phyloP scores from a whole-genome alignment of 2,329 filamentous ascomycete genomes.

The Epichloe amarillans region DNA sequence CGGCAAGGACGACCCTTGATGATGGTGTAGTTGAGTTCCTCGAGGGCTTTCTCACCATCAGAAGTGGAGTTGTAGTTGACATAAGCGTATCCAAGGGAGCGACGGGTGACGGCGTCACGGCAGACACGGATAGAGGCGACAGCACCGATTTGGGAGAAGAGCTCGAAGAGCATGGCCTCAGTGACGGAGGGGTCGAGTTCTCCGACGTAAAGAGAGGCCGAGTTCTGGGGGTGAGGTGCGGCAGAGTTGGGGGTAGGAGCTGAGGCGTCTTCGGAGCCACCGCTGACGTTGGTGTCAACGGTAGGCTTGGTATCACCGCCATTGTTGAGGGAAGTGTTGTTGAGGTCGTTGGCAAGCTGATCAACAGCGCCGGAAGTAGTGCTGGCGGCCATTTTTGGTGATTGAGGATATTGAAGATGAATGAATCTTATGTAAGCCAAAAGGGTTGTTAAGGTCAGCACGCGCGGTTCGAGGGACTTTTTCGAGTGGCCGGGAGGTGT shows the following conservation, averaged over 20 bases:
- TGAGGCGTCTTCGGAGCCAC: conserved; percentile 44
- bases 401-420: conserved; percentile 7
- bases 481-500: neutral
- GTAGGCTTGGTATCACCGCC: conserved; percentile 52
- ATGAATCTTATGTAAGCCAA: neutral
- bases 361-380: conserved; percentile 51
- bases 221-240: conserved; percentile 71
- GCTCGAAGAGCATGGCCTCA: conserved; percentile 99
- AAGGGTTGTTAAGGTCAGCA: conserved; percentile 1
- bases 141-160: conserved; percentile 98
- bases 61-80: conserved; percentile 99
- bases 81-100: conserved; percentile 97
- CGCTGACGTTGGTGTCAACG: conserved; percentile 60
- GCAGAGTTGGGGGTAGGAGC: conserved; percentile 61
- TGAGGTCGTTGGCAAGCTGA: conserved; percentile 68
- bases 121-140: conserved; percentile 99
- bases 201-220: conserved; percentile 95
- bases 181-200: conserved; percentile 97
- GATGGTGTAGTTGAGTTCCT: conserved; percentile 98
- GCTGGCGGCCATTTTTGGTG: conserved; percentile 45
- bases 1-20: conserved; percentile 98
- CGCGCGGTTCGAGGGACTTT: neutral
- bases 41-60: conserved; percentile 94
- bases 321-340: conserved; percentile 57
- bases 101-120: conserved; percentile 95